Evolutionary conservation across 129 eudicot genomes (phyloP).

Genomic region (Deinandra increscens): DNA sequence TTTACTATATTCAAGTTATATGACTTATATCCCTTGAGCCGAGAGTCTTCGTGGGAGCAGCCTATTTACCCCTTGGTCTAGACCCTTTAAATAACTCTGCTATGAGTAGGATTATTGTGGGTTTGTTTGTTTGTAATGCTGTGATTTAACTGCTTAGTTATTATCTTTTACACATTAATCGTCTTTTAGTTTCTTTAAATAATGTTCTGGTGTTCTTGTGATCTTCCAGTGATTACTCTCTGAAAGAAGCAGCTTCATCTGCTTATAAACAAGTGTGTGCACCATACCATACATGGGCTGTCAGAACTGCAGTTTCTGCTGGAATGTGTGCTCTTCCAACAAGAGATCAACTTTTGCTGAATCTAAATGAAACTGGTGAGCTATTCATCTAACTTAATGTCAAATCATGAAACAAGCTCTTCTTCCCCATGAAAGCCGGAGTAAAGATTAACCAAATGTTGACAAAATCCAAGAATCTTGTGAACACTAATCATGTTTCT

Average conservation of each 20-base stretch:
- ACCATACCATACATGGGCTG: constrained; percentile 95
- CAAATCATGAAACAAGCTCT: not conserved
- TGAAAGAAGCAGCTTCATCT: constrained; percentile 85
- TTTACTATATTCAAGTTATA: too few relatives aligned
- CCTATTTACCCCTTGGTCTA: too few relatives aligned
- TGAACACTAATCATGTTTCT: not conserved
- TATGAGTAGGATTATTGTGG: too few relatives aligned
- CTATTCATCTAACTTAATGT: not conserved
- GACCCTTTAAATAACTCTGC: too few relatives aligned
- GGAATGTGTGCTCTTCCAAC: constrained; percentile 97
- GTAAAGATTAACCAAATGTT: not conserved
- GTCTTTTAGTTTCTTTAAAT: not conserved
- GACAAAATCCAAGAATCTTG: not conserved
- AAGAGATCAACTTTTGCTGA: constrained; percentile 73
- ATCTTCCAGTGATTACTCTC: constrained; percentile 49
- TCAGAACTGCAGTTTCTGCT: constrained; percentile 89
- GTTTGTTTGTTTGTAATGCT: too few relatives aligned
- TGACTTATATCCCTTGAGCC: too few relatives aligned
- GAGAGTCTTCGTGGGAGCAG: too few relatives aligned
- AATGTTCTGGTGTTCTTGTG: constrained; percentile 14
- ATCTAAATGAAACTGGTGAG: constrained; percentile 78
- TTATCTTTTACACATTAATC: too few relatives aligned
- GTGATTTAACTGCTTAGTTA: not conserved
- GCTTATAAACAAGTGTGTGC: constrained; percentile 87
- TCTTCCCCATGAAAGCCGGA: not conserved